Base-by-base conservation (phyloP, 345 rosid genomes). In the Kernera saxatilis region DNA sequence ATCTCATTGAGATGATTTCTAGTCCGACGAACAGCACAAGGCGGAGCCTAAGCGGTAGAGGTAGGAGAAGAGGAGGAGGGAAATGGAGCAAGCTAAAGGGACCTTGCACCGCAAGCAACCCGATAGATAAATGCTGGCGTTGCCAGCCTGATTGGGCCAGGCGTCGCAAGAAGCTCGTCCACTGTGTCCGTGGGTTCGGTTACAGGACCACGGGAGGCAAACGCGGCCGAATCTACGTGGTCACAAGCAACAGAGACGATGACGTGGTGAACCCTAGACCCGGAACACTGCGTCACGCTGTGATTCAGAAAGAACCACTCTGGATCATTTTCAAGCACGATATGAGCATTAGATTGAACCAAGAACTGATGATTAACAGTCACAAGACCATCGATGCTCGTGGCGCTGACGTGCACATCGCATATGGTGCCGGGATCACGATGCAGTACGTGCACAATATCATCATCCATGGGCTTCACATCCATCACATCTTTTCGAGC, bases 101-200 rank as follows among this genome's bases (percentile, higher is more conserved):
- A 5, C 81, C 82, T 37, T 93, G 98, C 82, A 5, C 33, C 13
- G 96, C 92, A 35, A 82, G 88, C 36, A 93, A 93, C 82, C 98
- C 98, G 0, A 88, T 93, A 6, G 97, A 93, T 60, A 70, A 81
- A 55, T 90, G 98, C 46, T 93, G 96, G 97, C 82, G 98, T 36
- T 93, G 98, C 58, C 63, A 82, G 53, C 67, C 75, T 0, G 75
- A 90, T 14, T 93, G 98, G 97, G 86, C 79, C 6, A 37, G 10
- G 1, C 76, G 89, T 68, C 83, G 96, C 39, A 74, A 83, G 78
- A 84, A 43, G 64, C 79, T 93, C 2, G 93, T 82, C 3, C 73
- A 69, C 0, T 90, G 97, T 6, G 90, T 43, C 23, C 84, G 83
- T 2, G 98, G 98, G 0, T 93, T 93, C 36, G 98, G 85, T 39